These are phyloP conservation scores for Gracilariopsis chorda DNA, from an alignment of 23 red algal genomes.

Conservation along the genomic window DNA sequence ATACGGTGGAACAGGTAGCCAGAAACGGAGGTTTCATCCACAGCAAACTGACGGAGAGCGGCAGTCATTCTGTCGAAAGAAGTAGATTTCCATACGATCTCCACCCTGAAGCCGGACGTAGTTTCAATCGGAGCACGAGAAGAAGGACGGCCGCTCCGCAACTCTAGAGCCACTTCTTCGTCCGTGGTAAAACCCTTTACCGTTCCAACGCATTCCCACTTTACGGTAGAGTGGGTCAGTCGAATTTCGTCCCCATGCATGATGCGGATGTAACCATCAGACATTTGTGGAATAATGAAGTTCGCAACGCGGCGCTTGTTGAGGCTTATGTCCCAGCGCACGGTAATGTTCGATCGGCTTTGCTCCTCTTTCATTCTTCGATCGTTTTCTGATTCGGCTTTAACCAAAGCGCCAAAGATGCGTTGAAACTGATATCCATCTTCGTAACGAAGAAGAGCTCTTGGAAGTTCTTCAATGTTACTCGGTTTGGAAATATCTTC, in stretches of 20 bases:
- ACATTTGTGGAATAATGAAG: constrained; percentile 84
- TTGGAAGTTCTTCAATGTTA: constrained; percentile 72
- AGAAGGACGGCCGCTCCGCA: constrained; percentile 73
- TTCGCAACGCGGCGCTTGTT: constrained; percentile 85
- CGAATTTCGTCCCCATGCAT: constrained; percentile 89
- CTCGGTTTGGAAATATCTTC: constrained; percentile 76
- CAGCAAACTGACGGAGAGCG: constrained; percentile 86
- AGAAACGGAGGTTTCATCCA: constrained; percentile 93
- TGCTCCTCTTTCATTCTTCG: constrained; percentile 91
- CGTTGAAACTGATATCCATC: constrained; percentile 94
- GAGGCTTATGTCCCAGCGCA: constrained; percentile 87
- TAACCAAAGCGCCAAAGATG: constrained; percentile 69
- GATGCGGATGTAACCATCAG: constrained; percentile 82
- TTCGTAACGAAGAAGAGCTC: constrained; percentile 74
- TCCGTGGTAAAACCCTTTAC: constrained; percentile 90
- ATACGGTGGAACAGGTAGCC: constrained; percentile 89
- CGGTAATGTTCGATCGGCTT: constrained; percentile 72
- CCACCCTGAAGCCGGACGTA: constrained; percentile 71
- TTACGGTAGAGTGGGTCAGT: constrained; percentile 51
- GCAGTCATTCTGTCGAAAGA: constrained; percentile 87
- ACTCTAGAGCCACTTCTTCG: constrained; percentile 91
- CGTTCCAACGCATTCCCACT: constrained; percentile 87
- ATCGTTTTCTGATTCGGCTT: constrained; percentile 92
- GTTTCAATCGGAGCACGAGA: constrained; percentile 72
- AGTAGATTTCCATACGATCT: constrained; percentile 94